These are phyloP conservation scores for Trichophyton equinum DNA, from an alignment of 2,329 filamentous ascomycete genomes.

Conservation along the genomic window DNA sequence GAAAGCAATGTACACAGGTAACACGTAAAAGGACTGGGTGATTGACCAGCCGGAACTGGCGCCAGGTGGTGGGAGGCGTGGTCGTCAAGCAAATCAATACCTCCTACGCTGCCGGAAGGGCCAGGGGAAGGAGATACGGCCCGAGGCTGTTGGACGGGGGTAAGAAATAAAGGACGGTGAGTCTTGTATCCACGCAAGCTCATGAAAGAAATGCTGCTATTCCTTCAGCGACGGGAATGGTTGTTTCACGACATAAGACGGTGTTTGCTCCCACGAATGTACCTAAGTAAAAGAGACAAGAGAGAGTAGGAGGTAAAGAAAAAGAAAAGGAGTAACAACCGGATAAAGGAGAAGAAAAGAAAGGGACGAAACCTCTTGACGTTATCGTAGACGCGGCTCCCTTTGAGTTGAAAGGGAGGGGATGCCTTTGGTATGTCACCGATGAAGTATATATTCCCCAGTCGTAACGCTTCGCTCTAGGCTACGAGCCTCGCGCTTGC, in stretches of 20 bases:
- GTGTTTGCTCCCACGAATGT: neutral
- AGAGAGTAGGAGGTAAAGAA: neutral
- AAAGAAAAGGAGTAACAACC: neutral
- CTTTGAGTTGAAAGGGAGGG: neutral
- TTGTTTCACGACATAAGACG: neutral
- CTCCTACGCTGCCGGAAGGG: neutral
- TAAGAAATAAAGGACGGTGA: neutral
- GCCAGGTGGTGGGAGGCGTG: neutral
- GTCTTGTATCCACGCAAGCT: neutral
- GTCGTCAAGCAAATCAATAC: neutral
- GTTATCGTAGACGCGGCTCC: conserved; percentile 1
- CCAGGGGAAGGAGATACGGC: neutral
- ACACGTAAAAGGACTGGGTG: neutral
- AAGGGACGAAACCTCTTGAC: neutral
- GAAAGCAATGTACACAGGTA: neutral
- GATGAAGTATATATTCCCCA: neutral
- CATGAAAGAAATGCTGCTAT: neutral
- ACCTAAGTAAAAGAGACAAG: neutral
- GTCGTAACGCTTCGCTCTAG: neutral
- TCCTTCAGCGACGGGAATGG: neutral
- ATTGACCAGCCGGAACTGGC: neutral
- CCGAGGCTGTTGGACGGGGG: neutral
- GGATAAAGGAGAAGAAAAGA: neutral
- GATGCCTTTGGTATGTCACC: neutral
- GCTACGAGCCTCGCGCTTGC: neutral